Conservation (phyloP, 345 rosid species). For the Eucalyptus urophylla region DNA sequence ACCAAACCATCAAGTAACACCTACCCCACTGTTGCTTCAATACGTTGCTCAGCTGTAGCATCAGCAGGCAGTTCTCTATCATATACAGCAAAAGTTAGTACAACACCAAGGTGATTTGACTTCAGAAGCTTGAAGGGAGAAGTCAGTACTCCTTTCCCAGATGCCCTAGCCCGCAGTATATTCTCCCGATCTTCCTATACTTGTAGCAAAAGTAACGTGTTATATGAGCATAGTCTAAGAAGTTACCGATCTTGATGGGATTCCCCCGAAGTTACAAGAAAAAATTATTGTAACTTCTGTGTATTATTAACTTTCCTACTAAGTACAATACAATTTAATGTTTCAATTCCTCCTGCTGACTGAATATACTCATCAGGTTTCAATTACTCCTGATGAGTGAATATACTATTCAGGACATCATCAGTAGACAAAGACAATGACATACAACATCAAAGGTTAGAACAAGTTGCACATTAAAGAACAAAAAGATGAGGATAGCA, state of each 20-base stretch:
- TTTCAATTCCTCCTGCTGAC: neutral
- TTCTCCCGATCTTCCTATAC: constrained; percentile 87
- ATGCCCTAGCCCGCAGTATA: constrained; percentile 84
- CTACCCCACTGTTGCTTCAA: constrained; percentile 80
- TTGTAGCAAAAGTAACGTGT: neutral
- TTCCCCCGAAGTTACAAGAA: neutral
- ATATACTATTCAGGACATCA: neutral
- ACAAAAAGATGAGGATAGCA: neutral
- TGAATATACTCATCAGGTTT: neutral
- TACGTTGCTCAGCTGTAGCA: constrained; percentile 67
- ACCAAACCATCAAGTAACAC: neutral
- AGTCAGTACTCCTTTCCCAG: constrained; percentile 93
- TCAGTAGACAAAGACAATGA: neutral
- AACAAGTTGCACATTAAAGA: neutral
- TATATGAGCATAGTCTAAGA: neutral
- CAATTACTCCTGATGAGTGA: neutral
- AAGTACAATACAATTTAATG: neutral
- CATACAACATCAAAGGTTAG: neutral
- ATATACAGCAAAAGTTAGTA: constrained; percentile 91
- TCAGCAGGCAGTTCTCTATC: constrained; percentile 42
- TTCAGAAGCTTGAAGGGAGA: constrained; percentile 93
- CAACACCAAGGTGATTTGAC: constrained; percentile 87
- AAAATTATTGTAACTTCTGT: neutral
- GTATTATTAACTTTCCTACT: neutral
- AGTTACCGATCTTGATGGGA: neutral